Conservation (phyloP, 768 basidiomycete genomes). For the Xanthoconium purpureum region DNA sequence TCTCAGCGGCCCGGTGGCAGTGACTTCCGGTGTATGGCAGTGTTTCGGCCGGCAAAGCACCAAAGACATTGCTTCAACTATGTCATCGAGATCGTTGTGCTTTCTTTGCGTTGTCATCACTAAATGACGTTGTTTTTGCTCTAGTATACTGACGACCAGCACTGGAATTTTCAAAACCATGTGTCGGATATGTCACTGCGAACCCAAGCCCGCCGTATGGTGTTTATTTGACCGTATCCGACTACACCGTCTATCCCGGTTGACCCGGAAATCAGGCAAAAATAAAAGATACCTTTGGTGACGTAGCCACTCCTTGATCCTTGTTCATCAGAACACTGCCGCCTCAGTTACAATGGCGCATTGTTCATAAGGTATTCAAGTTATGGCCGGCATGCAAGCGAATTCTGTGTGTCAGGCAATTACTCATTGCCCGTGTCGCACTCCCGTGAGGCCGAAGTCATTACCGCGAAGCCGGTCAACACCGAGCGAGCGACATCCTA, state of each 20-base stretch:
- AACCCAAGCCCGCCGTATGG: not conserved
- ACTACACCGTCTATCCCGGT: not conserved
- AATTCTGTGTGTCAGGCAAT: too few species aligned
- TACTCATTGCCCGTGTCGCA: too few species aligned
- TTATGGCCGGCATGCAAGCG: not conserved
- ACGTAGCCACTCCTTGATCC: not conserved
- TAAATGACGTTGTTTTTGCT: not conserved
- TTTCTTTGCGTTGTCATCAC: not conserved
- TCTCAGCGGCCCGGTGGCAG: constrained; percentile 4
- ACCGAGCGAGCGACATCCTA: too few species aligned
- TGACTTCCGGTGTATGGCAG: constrained; percentile 6
- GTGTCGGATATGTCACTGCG: not conserved
- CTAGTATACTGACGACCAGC: not conserved
- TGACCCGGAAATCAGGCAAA: not conserved
- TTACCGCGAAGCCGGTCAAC: too few species aligned
- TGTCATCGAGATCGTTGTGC: not conserved
- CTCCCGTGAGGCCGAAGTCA: too few species aligned
- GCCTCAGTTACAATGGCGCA: not conserved
- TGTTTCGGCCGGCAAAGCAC: not conserved
- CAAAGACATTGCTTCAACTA: not conserved
- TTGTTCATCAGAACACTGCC: not conserved
- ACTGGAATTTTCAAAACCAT: not conserved
- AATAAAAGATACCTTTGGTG: not conserved
- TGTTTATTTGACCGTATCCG: not conserved
- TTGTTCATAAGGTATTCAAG: not conserved